Percentiles rank a stretch among this genome's conserved stretches.
phyloP scores from a whole-genome alignment of 2,329 filamentous ascomycete species.

The Trichophyton equinum region DNA sequence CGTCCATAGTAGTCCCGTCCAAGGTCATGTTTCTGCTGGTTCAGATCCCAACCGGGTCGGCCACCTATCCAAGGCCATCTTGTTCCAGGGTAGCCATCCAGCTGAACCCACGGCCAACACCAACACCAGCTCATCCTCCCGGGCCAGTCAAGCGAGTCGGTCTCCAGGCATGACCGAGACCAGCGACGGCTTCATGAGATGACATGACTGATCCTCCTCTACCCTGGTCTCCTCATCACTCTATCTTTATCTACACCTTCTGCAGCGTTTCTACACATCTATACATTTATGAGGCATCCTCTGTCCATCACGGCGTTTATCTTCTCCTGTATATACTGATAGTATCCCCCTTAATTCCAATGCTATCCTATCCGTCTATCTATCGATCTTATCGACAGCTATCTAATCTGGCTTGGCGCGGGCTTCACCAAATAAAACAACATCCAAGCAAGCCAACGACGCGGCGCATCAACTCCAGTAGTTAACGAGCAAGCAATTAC shows the following conservation, averaged over 20 bases:
- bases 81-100: background rate
- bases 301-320: background rate
- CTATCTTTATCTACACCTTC: background rate
- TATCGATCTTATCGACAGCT: background rate
- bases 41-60: constrained; percentile 3
- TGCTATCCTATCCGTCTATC: background rate
- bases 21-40: constrained; percentile 29
- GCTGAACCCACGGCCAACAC: constrained; percentile 19
- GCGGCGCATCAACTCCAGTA: background rate
- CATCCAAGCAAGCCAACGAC: background rate
- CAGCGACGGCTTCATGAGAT: constrained; percentile 91
- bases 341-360: background rate
- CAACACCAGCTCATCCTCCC: constrained; percentile 36
- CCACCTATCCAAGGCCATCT: constrained; percentile 22
- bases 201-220: constrained; percentile 57
- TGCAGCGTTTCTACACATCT: background rate
- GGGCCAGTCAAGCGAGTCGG: constrained; percentile 52
- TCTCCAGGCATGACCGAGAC: constrained; percentile 87
- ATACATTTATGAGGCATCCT: background rate
- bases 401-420: background rate
- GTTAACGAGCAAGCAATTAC: background rate
- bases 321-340: background rate
- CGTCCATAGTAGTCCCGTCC: constrained; percentile 65
- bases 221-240: too few relatives aligned
- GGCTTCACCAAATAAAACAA: background rate